A percentile compares a stretch with the other conserved stretches of the same genome.
These are phyloP conservation scores for Gamsiella multidivaricata DNA, from an alignment of 192 early-diverging fungal genomes.

Conservation along the genomic window DNA sequence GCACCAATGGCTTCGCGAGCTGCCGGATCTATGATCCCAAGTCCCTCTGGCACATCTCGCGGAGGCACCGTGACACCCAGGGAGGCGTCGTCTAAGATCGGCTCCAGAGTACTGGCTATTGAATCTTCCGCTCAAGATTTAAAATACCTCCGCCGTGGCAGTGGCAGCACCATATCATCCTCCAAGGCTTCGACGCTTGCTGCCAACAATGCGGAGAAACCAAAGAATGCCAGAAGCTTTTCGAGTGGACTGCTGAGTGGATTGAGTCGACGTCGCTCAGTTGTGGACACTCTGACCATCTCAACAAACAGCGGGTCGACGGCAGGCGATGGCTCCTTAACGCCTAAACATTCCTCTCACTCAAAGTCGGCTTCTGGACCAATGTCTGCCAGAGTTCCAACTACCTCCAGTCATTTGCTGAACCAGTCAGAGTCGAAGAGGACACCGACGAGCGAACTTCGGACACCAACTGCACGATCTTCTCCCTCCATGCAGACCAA, in stretches of 20 bases:
- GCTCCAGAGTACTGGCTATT: conserved; percentile 2
- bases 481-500: conserved; percentile 40
- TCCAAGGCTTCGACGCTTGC: conserved; percentile 7
- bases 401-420: conserved; percentile 24
- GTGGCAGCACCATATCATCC: conserved; percentile 3
- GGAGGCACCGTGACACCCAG: conserved; percentile 29
- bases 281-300: conserved; percentile 37
- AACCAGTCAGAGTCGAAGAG: conserved; percentile 33
- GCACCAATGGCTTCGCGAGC: conserved; percentile 42
- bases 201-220: conserved; percentile 14
- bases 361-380: conserved; percentile 33
- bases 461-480: conserved; percentile 23
- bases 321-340: conserved; percentile 1
- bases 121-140: conserved; percentile 22
- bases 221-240: conserved; percentile 40
- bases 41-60: conserved; percentile 35
- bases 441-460: conserved; percentile 26
- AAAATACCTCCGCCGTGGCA: conserved; percentile 25
- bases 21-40: conserved; percentile 50
- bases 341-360: conserved; percentile 14
- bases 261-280: conserved; percentile 36
- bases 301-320: conserved; percentile 10
- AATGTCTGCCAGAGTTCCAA: conserved; percentile 4
- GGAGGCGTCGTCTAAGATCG: conserved; percentile 17
- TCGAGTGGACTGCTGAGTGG: conserved; percentile 43